Base-by-base conservation (phyloP, 1,139 yeast species). In the Taphrina flavorubra region DNA sequence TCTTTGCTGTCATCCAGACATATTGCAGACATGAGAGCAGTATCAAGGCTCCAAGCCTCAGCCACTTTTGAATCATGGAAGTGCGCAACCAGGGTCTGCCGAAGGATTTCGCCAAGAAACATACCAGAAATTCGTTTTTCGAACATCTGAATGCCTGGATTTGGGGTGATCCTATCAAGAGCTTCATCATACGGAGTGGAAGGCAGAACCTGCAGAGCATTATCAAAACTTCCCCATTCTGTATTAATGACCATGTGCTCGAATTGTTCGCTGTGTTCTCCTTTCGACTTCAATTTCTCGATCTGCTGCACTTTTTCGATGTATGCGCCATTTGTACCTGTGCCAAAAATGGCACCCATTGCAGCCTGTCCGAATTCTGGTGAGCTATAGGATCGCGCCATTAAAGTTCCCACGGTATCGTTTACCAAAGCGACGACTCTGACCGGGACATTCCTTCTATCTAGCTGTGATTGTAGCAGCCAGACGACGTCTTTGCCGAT, bases 151-250 rank as follows among this genome's bases (percentile, higher is more conserved):
- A 82, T 90, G 8, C 94, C 95, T 42, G 85, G 86, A 78, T 92
- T 92, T 14, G 94, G 84, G n/a, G 97, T 89, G 59, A 78, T 77
- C 73, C 83, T 82, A 78, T 92, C 96, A 71, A 92, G 85, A 44
- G 80, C 81, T 60, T 79, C 78, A 79, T 92, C 98, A 77, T 86
- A 92, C 72, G 85, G 84, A 5, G 96, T 90, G 65, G 81, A 83
- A 70, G 97, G 97, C 73, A 92, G 81, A 58, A 86, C 81, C 73
- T 85, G 80, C 69, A 91, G 81, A 37, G 85, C 86, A 75, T 92
- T 92, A 78, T 92, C 98, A 76, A 92, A 92, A 56, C 97, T 90
- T 71, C 98, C 98, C 97, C 98, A 92, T 80, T 92, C 98, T 55
- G 97, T 92, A 80, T 92, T 92, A 75, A 92, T 84, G 70, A 91